Evolutionary conservation across 2,329 filamentous ascomycete genomes (phyloP), one percentile per base, ranked within the genome.

Genomic region (Gnomoniopsis sp.): DNA sequence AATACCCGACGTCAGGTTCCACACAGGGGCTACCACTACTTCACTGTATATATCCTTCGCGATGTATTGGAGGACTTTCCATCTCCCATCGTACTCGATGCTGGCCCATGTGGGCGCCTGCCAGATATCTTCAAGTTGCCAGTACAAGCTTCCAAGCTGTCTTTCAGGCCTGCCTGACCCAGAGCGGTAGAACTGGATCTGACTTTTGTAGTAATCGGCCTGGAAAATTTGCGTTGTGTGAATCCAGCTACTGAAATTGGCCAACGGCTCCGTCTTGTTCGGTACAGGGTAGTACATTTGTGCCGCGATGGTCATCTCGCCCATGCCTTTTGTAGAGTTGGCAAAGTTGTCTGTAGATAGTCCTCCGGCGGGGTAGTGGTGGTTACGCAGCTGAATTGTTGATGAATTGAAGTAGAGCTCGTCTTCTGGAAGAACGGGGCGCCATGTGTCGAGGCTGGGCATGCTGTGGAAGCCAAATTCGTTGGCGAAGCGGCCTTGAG

Each of bases 61-160:
- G 1, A 77, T 72, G 58, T 87, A 83, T 59, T 87, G 84, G 19
- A 87, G 69, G 0, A 85, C 76, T 67, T 88, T 87, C 83, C 84
- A 87, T 1, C 85, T 73, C 0, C 84, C 84, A 52, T 82, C 80
- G 60, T 86, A 86, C 66, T 88, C 85, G 36, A 87, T 81, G 0
- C 82, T 80, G 0, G 84, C 82, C 84, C 85, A 88, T 0, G 82
- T 85, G 0, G 85, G 84, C 1, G 83, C 84, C 63, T 85, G 82
- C 83, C 83, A 86, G 59, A 85, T 80, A 65, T 88, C 85, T 63
- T 88, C 83, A 1, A 88, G 73, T 65, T 88, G 85, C 85, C 85
- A 88, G 67, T 87, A 87, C 6, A 88, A 67, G 12, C 76, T 78
- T 0, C 84, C 85, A 2, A 87, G 74, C 63, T 87, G 83, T 0